A percentile compares a stretch with the other conserved stretches of the same genome.
phyloP scores from a whole-genome alignment of 2,329 filamentous ascomycete genomes.

The Cladobotryum protrusum region DNA sequence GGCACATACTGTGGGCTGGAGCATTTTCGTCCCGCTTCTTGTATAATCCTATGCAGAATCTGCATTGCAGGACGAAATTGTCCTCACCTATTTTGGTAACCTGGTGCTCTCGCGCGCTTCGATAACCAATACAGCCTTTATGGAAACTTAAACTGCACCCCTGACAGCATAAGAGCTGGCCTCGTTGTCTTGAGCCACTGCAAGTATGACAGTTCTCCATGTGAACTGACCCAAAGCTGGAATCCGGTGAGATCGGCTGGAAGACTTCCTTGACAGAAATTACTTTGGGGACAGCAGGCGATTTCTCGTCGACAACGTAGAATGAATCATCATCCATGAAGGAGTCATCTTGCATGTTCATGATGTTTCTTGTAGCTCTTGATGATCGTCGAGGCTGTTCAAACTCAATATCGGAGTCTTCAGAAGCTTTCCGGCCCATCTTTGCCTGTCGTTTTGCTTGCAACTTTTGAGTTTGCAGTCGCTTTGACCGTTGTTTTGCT shows the following conservation, averaged over 20 bases:
- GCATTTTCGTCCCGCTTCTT: constrained; percentile 62
- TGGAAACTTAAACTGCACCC: constrained; percentile 84
- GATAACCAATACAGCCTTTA: constrained; percentile 70
- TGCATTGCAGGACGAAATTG: constrained; percentile 84
- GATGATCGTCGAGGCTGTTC: constrained; percentile 45
- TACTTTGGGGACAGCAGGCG: constrained; percentile 44
- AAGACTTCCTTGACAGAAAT: constrained; percentile 70
- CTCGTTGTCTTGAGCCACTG: constrained; percentile 38
- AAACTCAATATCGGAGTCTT: constrained; percentile 46
- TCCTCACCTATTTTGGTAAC: constrained; percentile 76
- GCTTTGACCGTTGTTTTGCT: constrained; percentile 17
- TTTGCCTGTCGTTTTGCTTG: constrained; percentile 10
- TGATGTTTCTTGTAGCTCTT: constrained; percentile 38
- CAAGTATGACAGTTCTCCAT: constrained; percentile 68
- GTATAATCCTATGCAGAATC: constrained; percentile 67
- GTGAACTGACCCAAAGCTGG: constrained; percentile 66
- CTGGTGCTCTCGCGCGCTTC: constrained; percentile 72
- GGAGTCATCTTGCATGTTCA: constrained; percentile 45
- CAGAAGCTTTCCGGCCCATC: constrained; percentile 17
- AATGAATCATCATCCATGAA: constrained; percentile 54
- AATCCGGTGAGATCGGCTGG: constrained; percentile 50
- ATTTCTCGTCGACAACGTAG: constrained; percentile 42
- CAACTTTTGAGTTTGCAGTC: constrained; percentile 14
- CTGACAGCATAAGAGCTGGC: constrained; percentile 77
- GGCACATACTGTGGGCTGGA: constrained; percentile 67